phyloP scores from a whole-genome alignment of 2,329 filamentous ascomycete genomes.

The Fusarium liriodendri region DNA sequence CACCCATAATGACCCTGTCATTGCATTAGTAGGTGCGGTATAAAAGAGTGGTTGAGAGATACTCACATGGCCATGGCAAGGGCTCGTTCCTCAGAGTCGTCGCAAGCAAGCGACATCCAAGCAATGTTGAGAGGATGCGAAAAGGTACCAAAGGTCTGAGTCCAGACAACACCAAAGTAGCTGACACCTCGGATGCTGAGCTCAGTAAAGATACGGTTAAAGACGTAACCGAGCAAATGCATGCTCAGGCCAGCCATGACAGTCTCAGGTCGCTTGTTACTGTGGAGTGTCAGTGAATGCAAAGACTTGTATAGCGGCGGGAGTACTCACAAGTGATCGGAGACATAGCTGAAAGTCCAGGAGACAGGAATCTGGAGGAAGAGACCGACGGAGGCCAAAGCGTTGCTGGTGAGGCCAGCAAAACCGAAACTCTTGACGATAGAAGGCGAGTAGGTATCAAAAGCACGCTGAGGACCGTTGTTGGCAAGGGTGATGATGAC shows the following conservation, averaged over 20 bases:
- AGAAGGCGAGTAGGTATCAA: slow-evolving; percentile 65
- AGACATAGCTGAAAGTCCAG: slow-evolving; percentile 63
- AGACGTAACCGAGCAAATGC: slow-evolving; percentile 63
- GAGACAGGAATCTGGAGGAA: slow-evolving; percentile 64
- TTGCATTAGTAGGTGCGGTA: neutral
- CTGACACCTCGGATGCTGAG: slow-evolving; percentile 54
- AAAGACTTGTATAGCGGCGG: neutral
- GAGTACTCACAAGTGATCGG: slow-evolving; percentile 60
- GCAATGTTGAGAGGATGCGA: slow-evolving; percentile 69
- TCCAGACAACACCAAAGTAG: slow-evolving; percentile 68
- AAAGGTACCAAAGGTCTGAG: slow-evolving; percentile 65
- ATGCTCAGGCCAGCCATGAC: slow-evolving; percentile 61
- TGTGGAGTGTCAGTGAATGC: slow-evolving; percentile 14
- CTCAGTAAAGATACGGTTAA: slow-evolving; percentile 65
- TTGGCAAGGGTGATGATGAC: slow-evolving; percentile 62
- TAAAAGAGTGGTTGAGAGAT: no score
- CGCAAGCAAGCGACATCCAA: slow-evolving; percentile 68
- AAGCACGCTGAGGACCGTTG: slow-evolving; percentile 59
- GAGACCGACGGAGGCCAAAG: slow-evolving; percentile 65
- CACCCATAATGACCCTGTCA: slow-evolving; percentile 67
- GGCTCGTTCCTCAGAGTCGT: slow-evolving; percentile 67
- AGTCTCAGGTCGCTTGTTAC: slow-evolving; percentile 62
- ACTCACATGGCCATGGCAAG: slow-evolving; percentile 68
- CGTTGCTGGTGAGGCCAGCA: slow-evolving; percentile 59
- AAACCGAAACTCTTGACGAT: slow-evolving; percentile 67